phyloP scores from a whole-genome alignment of 768 basidiomycete genomes.

The Leccinum sublutescens region DNA sequence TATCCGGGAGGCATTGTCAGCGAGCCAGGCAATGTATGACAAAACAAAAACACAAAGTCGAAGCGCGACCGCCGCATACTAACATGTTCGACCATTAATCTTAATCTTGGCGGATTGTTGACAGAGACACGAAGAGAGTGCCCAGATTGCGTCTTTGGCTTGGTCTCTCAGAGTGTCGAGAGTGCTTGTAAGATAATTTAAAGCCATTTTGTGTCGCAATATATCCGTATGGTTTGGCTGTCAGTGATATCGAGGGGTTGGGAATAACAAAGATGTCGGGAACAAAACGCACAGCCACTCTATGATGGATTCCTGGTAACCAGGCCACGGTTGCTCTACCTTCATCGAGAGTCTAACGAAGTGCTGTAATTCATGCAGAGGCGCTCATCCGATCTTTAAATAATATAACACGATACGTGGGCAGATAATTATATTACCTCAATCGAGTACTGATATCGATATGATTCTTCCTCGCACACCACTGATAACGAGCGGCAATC shows the following conservation, averaged over 20 bases:
- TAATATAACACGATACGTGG: background rate
- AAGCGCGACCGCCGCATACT: conserved; percentile 34
- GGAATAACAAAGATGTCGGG: background rate
- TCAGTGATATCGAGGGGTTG: background rate
- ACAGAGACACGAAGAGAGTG: conserved; percentile 77
- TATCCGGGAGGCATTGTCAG: conserved; percentile 28
- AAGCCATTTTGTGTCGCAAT: conserved; percentile 25
- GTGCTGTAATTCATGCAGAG: too few relatives aligned
- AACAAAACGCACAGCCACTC: conserved; percentile 14
- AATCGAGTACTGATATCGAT: conserved; percentile 26
- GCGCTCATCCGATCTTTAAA: conserved; percentile 9
- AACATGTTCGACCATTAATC: conserved; percentile 93
- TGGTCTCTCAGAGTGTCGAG: conserved; percentile 66
- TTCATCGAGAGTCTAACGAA: too few relatives aligned
- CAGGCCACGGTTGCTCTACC: background rate
- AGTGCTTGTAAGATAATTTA: conserved; percentile 36
- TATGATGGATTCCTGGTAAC: too few relatives aligned
- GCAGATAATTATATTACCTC: background rate
- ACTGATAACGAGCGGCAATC: background rate
- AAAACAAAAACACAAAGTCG: conserved; percentile 3
- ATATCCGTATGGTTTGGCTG: background rate
- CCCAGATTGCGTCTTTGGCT: conserved; percentile 80
- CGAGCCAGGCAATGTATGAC: background rate
- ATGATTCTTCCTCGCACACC: conserved; percentile 26
- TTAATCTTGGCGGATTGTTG: conserved; percentile 84